A percentile compares a stretch with the other conserved stretches of the same genome.
phyloP scores from a whole-genome alignment of 2,329 filamentous ascomycete species.

The Microsporum canis region DNA sequence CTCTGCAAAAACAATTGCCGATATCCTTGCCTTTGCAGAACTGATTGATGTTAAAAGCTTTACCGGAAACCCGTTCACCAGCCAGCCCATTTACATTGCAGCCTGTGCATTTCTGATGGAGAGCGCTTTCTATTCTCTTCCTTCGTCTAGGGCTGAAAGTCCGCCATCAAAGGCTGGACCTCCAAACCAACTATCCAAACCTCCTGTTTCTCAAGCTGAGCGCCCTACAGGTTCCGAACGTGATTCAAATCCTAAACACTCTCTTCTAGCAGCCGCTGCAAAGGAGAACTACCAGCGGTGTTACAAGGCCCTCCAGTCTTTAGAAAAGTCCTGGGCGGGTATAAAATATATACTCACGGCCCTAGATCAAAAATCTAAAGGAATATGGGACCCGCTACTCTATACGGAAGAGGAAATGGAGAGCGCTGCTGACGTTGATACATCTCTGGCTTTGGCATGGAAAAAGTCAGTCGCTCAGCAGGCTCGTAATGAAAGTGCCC shows the following conservation, averaged over 20 bases:
- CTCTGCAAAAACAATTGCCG: conserved; percentile 81
- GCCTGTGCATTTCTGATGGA: conserved; percentile 83
- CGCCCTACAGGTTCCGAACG: conserved; percentile 19
- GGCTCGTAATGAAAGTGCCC: not conserved
- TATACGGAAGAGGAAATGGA: conserved; percentile 66
- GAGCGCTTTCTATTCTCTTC: conserved; percentile 57
- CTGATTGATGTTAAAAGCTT: conserved; percentile 76
- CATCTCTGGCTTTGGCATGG: conserved; percentile 43
- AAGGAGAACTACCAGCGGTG: conserved; percentile 81
- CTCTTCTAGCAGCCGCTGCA: conserved; percentile 65
- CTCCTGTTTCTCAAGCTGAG: conserved; percentile 25
- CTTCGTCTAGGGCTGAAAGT: conserved; percentile 51
- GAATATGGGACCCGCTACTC: conserved; percentile 62
- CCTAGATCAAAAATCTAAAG: conserved; percentile 76
- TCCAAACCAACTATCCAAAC: conserved; percentile 24
- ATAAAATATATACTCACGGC: conserved; percentile 79
- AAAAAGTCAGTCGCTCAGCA: conserved; percentile 17
- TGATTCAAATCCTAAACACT: conserved; percentile 49
- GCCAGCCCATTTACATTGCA: conserved; percentile 83
- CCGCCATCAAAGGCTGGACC: conserved; percentile 32
- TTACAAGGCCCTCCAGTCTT: conserved; percentile 67
- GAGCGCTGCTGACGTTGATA: conserved; percentile 48
- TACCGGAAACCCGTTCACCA: conserved; percentile 78
- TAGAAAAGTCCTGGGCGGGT: conserved; percentile 79
- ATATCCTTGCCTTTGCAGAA: conserved; percentile 77